These are phyloP conservation scores for Trametes cubensis DNA, from an alignment of 768 basidiomycete species.

Conservation along the genomic window DNA sequence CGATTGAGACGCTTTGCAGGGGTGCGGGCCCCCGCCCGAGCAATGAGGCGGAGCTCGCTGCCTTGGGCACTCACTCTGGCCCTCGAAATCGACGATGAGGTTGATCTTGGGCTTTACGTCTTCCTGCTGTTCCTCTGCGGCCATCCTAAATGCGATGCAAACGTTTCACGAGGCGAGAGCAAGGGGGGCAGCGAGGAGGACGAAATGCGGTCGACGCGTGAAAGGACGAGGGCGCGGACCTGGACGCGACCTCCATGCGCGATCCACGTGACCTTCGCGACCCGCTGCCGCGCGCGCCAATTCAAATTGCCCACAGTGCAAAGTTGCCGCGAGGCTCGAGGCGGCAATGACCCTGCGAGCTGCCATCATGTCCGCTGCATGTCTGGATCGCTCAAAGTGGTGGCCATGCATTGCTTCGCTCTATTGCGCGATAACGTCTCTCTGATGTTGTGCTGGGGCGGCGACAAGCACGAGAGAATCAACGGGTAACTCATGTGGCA, in stretches of 20 bases:
- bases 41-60: conserved; percentile 1
- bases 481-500: no score
- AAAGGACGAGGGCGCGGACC: background rate
- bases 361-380: no score
- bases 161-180: background rate
- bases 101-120: conserved; percentile 76
- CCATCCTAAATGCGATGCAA: conserved; percentile 2
- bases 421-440: no score
- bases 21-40: conserved; percentile 3
- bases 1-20: background rate
- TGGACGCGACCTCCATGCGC: conserved; percentile 2
- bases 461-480: no score
- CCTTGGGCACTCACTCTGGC: conserved; percentile 45
- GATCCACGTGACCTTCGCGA: background rate
- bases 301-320: no score
- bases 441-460: no score
- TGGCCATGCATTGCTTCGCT: no score
- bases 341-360: no score
- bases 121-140: conserved; percentile 31
- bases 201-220: conserved; percentile 16
- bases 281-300: no score
- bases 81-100: conserved; percentile 58
- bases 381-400: no score
- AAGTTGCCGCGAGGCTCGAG: no score
- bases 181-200: background rate